Evolutionary conservation across 1,284 basidiomycete genomes (phyloP).

Genomic region (Apiotrichum gracile): DNA sequence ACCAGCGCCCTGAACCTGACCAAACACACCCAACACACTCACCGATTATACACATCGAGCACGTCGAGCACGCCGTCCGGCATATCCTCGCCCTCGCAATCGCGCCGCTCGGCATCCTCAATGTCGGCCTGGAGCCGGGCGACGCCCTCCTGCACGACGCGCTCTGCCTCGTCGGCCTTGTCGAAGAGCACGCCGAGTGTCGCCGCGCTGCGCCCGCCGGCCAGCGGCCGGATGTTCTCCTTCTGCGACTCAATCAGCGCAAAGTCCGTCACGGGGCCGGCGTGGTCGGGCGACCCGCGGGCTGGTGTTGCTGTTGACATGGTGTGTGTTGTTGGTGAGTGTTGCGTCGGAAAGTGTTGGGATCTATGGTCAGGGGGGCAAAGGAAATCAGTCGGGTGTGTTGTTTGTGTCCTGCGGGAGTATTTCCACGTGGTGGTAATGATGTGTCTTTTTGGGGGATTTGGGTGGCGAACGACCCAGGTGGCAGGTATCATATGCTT

Average conservation of each 20-base stretch:
- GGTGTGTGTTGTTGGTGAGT: constrained; percentile 7
- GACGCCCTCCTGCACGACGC: constrained; percentile 47
- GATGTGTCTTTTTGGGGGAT: too few species aligned
- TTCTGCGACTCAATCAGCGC: constrained; percentile 53
- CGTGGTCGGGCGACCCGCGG: constrained; percentile 3
- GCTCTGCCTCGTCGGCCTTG: constrained; percentile 43
- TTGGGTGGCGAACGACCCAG: too few species aligned
- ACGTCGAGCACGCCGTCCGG: constrained; percentile 47
- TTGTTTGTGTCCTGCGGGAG: not conserved
- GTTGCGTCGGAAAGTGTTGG: not conserved
- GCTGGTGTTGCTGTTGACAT: constrained; percentile 3
- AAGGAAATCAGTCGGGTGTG: not conserved
- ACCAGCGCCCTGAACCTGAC: too few species aligned
- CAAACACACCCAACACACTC: constrained; percentile 8
- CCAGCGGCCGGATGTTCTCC: constrained; percentile 57
- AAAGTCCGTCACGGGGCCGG: constrained; percentile 47
- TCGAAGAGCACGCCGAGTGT: constrained; percentile 51
- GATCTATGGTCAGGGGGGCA: not conserved
- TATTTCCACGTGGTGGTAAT: not conserved
- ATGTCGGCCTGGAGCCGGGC: constrained; percentile 45
- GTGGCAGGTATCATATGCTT: too few species aligned
- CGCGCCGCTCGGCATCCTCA: constrained; percentile 43
- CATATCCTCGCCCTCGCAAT: constrained; percentile 56
- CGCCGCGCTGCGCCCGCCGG: constrained; percentile 54
- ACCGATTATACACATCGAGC: constrained; percentile 49